A percentile compares a stretch with the other conserved stretches of the same genome.
Evolutionary conservation across 805 yeast genomes (phyloP).

Genomic region (Myxozyma sirexii): DNA sequence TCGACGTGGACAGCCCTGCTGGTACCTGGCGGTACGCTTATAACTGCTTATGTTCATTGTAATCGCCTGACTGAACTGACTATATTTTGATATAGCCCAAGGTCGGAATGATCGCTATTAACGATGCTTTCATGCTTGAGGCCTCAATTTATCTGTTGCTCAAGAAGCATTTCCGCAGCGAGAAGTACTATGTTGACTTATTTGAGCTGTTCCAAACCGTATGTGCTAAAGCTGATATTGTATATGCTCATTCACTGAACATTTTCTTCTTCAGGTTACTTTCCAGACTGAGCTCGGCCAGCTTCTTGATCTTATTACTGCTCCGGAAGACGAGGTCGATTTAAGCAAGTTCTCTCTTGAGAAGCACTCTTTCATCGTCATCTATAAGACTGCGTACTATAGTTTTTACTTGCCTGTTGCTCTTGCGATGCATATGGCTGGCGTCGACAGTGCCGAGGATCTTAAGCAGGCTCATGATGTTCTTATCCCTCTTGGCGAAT

Average conservation of each 20-base stretch:
- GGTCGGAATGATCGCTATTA: conserved; percentile 92
- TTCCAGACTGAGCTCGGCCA: conserved; percentile 98
- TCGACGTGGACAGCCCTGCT: conserved; percentile 98
- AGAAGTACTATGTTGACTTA: conserved; percentile 82
- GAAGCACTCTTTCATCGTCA: conserved; percentile 94
- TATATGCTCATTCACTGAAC: background rate
- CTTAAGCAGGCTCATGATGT: conserved; percentile 85
- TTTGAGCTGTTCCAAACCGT: conserved; percentile 89
- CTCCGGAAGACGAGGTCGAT: conserved; percentile 94
- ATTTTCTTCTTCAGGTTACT: conserved; percentile 56
- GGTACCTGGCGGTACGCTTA: conserved; percentile 61
- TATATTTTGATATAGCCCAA: conserved; percentile 49
- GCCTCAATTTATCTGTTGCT: conserved; percentile 87
- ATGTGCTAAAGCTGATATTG: background rate
- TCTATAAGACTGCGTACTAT: conserved; percentile 95
- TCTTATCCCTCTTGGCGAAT: conserved; percentile 93
- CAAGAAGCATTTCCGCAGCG: conserved; percentile 84
- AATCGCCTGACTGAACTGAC: background rate
- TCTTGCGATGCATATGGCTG: conserved; percentile 91
- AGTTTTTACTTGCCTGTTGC: conserved; percentile 98
- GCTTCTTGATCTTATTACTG: conserved; percentile 90
- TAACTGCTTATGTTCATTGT: background rate
- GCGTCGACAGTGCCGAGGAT: conserved; percentile 68
- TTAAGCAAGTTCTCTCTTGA: conserved; percentile 79
- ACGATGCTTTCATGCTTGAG: conserved; percentile 96